Evolutionary conservation across 2,329 filamentous ascomycete genomes (phyloP), one percentile per base, ranked within the genome.

Genomic region (Arthrobotrys sphaeroides): DNA sequence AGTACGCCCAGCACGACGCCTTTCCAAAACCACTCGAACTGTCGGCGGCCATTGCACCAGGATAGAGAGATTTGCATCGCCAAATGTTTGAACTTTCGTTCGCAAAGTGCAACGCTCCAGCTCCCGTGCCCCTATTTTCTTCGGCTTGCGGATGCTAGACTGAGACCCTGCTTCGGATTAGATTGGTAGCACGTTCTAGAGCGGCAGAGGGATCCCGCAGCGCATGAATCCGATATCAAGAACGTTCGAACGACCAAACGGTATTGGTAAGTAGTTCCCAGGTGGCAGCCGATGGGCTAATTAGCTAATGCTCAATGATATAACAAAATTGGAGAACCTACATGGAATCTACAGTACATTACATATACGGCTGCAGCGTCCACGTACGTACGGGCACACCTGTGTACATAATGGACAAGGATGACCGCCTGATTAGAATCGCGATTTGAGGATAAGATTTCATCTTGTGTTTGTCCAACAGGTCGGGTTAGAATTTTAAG

Each of bases 191-290:
- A 60, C 55, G 55, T 66, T 67, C 55, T 55, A 57, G 70, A 67
- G 70, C 70, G 70, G 70, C 55, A 74, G 62, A 65, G 26, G 62
- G 55, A 59, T 73, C 55, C 69, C 53, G 69, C 43, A 61, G 53
- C 60, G 60, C 68, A 67, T 73, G 33, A n/a, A 45, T 67, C 69
- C 61, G 59, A 73, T 73, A 61, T 73, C 61, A 24, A 73, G 53
- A 57, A 55, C 53, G 51, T 61, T 62, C 61, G 43, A 60, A 47
- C 69, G 61, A 66, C 45, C 42, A 51, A 72, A 60, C 36, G 51
- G 67, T 64, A 65, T 73, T 73, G 68, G 68, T 65, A 73, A 73
- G 49, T 73, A 36, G 47, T 65, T 61, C 53, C 53, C 38, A 22
- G 55, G n/a, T 51, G 42, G 65, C 53, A 40, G 53, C 28, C 33